These are phyloP conservation scores for Pestalotiopsis sp. DNA, from an alignment of 2,329 filamentous ascomycete species.

Conservation along the genomic window DNA sequence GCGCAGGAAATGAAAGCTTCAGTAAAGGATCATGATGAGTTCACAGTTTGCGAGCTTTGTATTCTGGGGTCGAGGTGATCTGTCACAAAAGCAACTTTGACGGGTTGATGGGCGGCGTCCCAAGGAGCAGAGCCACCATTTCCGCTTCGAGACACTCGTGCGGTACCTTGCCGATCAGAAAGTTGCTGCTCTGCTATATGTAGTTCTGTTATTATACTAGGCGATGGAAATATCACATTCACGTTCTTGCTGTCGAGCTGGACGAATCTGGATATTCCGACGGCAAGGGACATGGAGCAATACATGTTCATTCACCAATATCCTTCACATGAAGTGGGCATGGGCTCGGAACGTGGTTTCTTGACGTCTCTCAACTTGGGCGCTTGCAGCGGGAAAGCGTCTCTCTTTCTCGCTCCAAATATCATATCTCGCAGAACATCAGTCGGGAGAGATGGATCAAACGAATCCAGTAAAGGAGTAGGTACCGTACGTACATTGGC, in stretches of 20 bases:
- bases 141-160: neutral
- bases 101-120: neutral
- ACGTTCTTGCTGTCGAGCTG: neutral
- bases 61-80: neutral
- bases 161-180: neutral
- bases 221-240: neutral
- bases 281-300: neutral
- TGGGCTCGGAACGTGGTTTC: neutral
- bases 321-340: neutral
- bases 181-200: neutral
- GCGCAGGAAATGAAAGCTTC: no score
- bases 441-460: no score
- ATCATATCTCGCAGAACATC: no score
- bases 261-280: neutral
- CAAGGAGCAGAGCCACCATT: neutral
- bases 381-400: constrained; percentile 6
- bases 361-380: neutral
- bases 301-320: neutral
- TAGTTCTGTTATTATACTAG: neutral
- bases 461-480: no score
- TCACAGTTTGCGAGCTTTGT: constrained; percentile 1
- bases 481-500: no score
- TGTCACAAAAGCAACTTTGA: neutral
- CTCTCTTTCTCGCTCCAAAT: neutral
- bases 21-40: neutral